phyloP scores from a whole-genome alignment of 768 basidiomycete genomes.

The Hemileccinum impolitum region DNA sequence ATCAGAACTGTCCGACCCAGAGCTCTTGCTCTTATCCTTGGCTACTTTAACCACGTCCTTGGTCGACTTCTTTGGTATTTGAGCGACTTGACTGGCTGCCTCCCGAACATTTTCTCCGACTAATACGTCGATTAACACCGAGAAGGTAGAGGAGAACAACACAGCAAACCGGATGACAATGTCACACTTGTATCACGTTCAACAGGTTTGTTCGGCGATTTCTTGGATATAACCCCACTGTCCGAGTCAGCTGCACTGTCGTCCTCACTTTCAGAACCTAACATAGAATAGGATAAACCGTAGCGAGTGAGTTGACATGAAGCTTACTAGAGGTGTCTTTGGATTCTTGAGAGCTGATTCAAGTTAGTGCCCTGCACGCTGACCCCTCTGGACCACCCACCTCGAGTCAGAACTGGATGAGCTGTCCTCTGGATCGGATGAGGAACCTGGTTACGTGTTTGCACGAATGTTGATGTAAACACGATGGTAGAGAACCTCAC shows the following conservation, averaged over 20 bases:
- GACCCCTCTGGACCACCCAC: slow-evolving; percentile 10
- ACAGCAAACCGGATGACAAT: slow-evolving; percentile 33
- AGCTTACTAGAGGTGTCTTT: slow-evolving; percentile 15
- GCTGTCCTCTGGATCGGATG: slow-evolving; percentile 19
- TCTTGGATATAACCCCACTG: background rate
- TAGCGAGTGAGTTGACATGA: slow-evolving; percentile 6
- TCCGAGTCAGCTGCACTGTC: slow-evolving; percentile 11
- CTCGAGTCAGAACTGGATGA: slow-evolving; percentile 26
- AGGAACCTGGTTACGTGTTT: slow-evolving; percentile 10
- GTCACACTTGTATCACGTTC: slow-evolving; percentile 41
- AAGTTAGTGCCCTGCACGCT: slow-evolving; percentile 3
- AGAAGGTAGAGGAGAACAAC: background rate
- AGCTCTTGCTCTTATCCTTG: slow-evolving; percentile 5
- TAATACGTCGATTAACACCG: slow-evolving; percentile 2
- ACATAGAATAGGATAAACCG: background rate
- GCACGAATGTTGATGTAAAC: background rate
- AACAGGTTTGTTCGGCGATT: slow-evolving; percentile 2
- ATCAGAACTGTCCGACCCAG: slow-evolving; percentile 14
- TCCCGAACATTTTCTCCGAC: slow-evolving; percentile 11
- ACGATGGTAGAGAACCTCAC: slow-evolving; percentile 10
- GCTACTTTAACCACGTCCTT: background rate
- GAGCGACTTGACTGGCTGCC: background rate
- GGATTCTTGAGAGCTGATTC: slow-evolving; percentile 18
- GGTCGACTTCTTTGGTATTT: slow-evolving; percentile 6
- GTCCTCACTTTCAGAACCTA: slow-evolving; percentile 16